Conservation (phyloP, 208 protist species). For the Strigomonas culicis region DNA sequence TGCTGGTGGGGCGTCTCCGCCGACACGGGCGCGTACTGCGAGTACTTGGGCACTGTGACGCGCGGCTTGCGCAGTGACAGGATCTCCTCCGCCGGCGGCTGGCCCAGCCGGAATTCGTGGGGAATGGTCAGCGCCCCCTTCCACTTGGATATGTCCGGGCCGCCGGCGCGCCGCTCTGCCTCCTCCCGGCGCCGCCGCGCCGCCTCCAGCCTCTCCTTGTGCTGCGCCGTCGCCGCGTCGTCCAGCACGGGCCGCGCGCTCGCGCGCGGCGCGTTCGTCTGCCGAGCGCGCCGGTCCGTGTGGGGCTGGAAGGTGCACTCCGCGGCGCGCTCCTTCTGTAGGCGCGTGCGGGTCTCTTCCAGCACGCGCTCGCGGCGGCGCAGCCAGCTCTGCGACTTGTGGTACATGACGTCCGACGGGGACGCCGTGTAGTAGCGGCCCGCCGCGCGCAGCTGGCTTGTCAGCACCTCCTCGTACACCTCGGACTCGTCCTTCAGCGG, state of each 20-base stretch:
- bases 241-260: slow-evolving; percentile 10
- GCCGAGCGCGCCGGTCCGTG: neutral
- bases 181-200: slow-evolving; percentile 28
- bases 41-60: slow-evolving; percentile 4
- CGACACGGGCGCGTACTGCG: slow-evolving; percentile 5
- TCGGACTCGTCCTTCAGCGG: too few species aligned
- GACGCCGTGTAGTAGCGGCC: slow-evolving; percentile 32
- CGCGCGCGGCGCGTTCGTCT: neutral
- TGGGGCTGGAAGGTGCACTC: slow-evolving; percentile 51
- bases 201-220: slow-evolving; percentile 32
- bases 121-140: slow-evolving; percentile 34
- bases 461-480: slow-evolving; percentile 27
- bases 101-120: slow-evolving; percentile 28
- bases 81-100: slow-evolving; percentile 30
- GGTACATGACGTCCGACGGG: slow-evolving; percentile 48
- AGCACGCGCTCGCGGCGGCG: slow-evolving; percentile 21
- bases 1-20: neutral
- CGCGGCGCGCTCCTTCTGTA: slow-evolving; percentile 17
- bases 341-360: slow-evolving; percentile 21
- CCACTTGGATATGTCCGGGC: slow-evolving; percentile 25
- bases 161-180: slow-evolving; percentile 25
- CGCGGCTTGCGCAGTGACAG: slow-evolving; percentile 51
- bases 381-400: slow-evolving; percentile 50
- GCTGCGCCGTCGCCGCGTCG: slow-evolving; percentile 31
- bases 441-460: slow-evolving; percentile 22